phyloP scores from a whole-genome alignment of 2,329 filamentous ascomycete genomes.

The Cytospora piceae region DNA sequence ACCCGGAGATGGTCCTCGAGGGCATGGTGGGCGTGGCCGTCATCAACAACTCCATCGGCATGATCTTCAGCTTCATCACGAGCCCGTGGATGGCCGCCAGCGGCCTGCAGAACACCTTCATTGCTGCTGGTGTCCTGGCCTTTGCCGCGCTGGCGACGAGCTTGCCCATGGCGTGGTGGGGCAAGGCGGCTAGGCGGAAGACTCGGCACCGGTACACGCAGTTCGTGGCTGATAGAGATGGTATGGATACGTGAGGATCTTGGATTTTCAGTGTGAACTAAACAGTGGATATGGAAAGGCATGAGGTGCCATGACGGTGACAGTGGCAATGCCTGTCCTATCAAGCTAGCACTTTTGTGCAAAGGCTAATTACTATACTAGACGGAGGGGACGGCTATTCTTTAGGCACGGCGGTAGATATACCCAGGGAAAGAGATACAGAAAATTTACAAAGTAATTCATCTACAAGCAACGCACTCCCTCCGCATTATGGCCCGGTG shows the following conservation, averaged over 20 bases:
- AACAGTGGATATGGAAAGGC: background rate
- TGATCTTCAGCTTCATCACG: slow-evolving; percentile 28
- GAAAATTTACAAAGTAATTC: background rate
- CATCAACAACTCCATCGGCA: slow-evolving; percentile 30
- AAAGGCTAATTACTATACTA: background rate
- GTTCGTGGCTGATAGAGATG: slow-evolving; percentile 53
- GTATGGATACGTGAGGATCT: slow-evolving; percentile 27
- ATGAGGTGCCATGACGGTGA: background rate
- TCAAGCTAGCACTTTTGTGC: background rate
- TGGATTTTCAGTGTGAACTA: no score
- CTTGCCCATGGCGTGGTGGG: slow-evolving; percentile 58
- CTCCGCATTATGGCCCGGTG: no score
- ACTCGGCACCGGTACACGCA: slow-evolving; percentile 50
- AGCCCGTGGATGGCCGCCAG: slow-evolving; percentile 29
- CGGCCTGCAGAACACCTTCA: slow-evolving; percentile 25
- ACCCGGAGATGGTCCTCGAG: slow-evolving; percentile 52
- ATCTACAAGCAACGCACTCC: no score
- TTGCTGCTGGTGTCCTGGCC: slow-evolving; percentile 52
- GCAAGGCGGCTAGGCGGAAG: slow-evolving; percentile 53
- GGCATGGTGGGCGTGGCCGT: slow-evolving; percentile 55
- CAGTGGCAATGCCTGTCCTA: background rate
- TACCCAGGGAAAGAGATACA: background rate
- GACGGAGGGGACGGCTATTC: background rate
- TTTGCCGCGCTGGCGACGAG: slow-evolving; percentile 56
- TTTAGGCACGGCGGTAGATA: slow-evolving; percentile 1